phyloP scores from a whole-genome alignment of 2,329 filamentous ascomycete genomes.

The Colletotrichum sp. region DNA sequence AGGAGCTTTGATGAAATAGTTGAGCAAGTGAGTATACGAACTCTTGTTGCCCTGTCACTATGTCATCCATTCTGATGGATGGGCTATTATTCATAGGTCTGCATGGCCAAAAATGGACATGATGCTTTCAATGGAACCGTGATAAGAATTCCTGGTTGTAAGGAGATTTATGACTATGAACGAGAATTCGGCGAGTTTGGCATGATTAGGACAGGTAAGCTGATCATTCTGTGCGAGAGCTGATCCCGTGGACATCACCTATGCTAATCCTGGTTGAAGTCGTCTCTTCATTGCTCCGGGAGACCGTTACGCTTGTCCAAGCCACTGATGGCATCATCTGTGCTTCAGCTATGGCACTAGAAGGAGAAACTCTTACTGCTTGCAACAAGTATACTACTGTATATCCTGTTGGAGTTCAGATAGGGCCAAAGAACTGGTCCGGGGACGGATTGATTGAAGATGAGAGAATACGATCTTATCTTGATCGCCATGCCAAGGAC shows the following conservation, averaged over 20 bases:
- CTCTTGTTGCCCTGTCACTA: fast-evolving
- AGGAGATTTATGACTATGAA: background rate
- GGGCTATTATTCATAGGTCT: background rate
- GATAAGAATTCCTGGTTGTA: background rate
- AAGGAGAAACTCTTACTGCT: background rate
- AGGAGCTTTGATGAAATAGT: background rate
- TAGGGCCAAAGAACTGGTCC: background rate
- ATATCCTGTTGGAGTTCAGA: background rate
- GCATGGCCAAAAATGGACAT: background rate
- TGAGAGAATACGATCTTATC: background rate
- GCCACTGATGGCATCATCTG: background rate
- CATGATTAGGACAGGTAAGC: background rate
- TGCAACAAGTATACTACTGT: background rate
- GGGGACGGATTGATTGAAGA: background rate
- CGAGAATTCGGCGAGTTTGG: background rate
- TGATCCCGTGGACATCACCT: background rate
- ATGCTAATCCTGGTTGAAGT: background rate
- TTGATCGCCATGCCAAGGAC: background rate
- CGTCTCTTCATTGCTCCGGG: background rate
- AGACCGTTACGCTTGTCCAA: background rate
- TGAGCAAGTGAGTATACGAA: background rate
- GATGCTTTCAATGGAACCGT: background rate
- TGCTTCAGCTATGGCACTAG: background rate
- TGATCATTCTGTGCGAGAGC: fast-evolving
- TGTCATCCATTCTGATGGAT: background rate